These are phyloP conservation scores for Cynanchum wilfordii DNA, from an alignment of 257 asterid species.

Conservation along the genomic window DNA sequence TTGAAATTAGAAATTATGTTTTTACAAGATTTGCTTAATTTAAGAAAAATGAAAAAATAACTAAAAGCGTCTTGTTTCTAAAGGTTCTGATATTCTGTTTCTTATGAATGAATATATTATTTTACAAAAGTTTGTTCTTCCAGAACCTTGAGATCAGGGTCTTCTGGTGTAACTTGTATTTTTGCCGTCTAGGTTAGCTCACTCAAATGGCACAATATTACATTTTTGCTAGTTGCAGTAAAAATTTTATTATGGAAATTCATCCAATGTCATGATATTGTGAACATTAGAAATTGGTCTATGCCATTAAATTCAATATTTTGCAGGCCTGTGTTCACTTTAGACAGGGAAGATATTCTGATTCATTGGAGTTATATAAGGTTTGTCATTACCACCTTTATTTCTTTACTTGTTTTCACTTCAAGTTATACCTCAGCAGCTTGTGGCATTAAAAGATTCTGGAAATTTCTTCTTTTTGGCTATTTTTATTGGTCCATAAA, in stretches of 20 bases:
- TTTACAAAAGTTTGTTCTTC: neutral
- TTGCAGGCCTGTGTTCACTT: slow-evolving; percentile 97
- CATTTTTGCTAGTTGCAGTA: neutral
- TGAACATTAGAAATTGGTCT: neutral
- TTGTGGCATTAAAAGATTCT: neutral
- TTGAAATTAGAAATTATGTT: neutral
- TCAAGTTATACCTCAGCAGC: slow-evolving; percentile 3
- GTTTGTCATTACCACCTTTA: slow-evolving; percentile 32
- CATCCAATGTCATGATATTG: neutral
- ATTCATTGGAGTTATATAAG: slow-evolving; percentile 87
- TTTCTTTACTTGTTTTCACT: slow-evolving; percentile 15
- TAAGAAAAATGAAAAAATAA: neutral
- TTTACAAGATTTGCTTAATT: neutral
- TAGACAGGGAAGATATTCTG: slow-evolving; percentile 76
- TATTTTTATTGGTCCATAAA: neutral
- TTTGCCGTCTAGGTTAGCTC: neutral
- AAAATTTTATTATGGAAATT: neutral
- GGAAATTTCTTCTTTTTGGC: neutral
- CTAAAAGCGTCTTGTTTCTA: neutral
- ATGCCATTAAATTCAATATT: slow-evolving; percentile 16
- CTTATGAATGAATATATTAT: neutral
- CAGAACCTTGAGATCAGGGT: neutral
- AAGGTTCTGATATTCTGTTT: slow-evolving; percentile 10
- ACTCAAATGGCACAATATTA: neutral
- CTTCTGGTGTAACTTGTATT: neutral